A percentile compares a stretch with the other conserved stretches of the same genome.
Conservation (phyloP, 805 yeast genomes). For the Myxozyma neotropica region DNA sequence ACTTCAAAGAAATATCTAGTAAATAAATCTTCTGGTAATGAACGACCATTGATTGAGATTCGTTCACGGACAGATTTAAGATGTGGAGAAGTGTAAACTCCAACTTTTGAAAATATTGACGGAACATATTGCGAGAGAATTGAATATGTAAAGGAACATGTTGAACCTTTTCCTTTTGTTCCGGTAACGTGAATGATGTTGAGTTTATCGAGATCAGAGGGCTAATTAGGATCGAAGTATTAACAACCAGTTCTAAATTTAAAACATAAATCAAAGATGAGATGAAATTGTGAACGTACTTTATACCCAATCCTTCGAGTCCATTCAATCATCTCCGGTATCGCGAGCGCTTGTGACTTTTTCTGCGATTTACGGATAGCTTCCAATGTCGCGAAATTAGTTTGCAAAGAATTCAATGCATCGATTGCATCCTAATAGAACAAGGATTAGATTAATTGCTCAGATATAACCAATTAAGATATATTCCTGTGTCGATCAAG, state of each 20-base stretch:
- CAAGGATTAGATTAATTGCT: background rate
- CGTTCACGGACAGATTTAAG: slow-evolving; percentile 90
- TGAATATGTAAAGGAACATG: slow-evolving; percentile 90
- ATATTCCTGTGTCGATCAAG: background rate
- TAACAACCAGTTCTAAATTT: too few species aligned
- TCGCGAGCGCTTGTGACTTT: slow-evolving; percentile 58
- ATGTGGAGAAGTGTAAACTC: slow-evolving; percentile 96
- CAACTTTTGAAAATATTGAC: slow-evolving; percentile 55
- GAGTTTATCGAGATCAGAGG: slow-evolving; percentile 68
- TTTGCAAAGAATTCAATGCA: slow-evolving; percentile 82
- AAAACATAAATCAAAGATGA: too few species aligned
- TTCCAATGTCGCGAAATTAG: slow-evolving; percentile 88
- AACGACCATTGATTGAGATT: slow-evolving; percentile 81
- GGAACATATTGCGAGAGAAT: slow-evolving; percentile 65
- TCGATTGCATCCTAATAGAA: slow-evolving; percentile 68
- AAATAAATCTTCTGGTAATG: slow-evolving; percentile 77
- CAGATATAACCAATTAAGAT: background rate
- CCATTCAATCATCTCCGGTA: slow-evolving; percentile 88
- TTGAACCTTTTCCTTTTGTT: slow-evolving; percentile 97
- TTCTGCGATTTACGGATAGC: slow-evolving; percentile 74
- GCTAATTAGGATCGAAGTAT: slow-evolving; percentile 36
- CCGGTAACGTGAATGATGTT: slow-evolving; percentile 93
- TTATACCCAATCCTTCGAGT: slow-evolving; percentile 66
- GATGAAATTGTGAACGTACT: too few species aligned
- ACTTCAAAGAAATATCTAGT: slow-evolving; percentile 91